Base-by-base conservation (phyloP, 805 yeast species). In the Candida schatavii region DNA sequence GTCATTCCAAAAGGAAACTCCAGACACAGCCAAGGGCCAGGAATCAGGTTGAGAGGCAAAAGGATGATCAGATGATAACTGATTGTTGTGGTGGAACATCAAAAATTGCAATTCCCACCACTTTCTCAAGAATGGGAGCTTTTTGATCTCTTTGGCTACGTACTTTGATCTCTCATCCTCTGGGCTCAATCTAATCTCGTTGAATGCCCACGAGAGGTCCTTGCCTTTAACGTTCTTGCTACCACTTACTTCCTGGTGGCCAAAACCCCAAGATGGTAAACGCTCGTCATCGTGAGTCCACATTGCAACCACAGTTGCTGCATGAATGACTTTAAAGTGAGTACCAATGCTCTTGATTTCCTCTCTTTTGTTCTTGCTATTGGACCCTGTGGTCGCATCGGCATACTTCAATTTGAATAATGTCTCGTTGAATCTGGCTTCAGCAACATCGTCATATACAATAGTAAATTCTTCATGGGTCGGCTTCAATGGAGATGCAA, bases 1-100 rank as follows among this genome's bases (percentile, higher is more conserved):
- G 46, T 85, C 81, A 34, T 95, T 90, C 97, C 98, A 93, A 74
- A 91, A 93, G 1, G 97, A 88, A 30, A 93, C 97, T 52, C 99
- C 99, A 13, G 87, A 78, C 41, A 84, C 62, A 42, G 93, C 77
- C 47, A 87, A 73, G 15, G 99, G 99, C 99, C 99, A 93, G 5
- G 83, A 69, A 49, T 80, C 77, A 2, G 99, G 99, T 47, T 80
- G 82, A 3, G 97, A 88, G 7, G 97, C 96, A 70, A 87, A 93
- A 35, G 99, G 99, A 65, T 93, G 99, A 20, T 86, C 88, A 13
- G 90, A 75, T 1, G 89, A 75, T 50, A 93, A 74, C 51, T 83
- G 81, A 68, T 91, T 93, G 68, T 93, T 93, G 57, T 90, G 96
- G 47, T 81, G 79, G 72, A 93, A 89, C 99, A 93, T 93, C 46